These are phyloP conservation scores for Lathyrus aphaca DNA, from an alignment of 306 rosid genomes.

Conservation along the genomic window DNA sequence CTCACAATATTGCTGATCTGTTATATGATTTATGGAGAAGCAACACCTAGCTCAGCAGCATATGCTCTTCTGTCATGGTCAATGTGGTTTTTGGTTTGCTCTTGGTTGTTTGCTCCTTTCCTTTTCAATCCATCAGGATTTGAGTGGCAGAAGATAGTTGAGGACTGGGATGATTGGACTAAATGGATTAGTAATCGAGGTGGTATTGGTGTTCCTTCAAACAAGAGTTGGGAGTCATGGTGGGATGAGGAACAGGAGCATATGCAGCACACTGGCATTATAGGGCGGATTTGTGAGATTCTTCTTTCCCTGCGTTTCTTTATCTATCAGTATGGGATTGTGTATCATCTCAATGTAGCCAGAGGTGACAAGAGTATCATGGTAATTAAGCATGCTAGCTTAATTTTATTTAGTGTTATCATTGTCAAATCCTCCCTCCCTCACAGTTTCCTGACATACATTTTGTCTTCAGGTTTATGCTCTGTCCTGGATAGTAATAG, in stretches of 20 bases:
- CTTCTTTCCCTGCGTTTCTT: conserved; percentile 79
- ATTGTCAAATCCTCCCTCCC: conserved; percentile 29
- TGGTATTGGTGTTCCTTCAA: conserved; percentile 92
- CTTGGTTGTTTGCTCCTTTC: conserved; percentile 90
- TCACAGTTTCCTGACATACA: conserved; percentile 31
- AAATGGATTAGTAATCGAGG: conserved; percentile 91
- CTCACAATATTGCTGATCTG: conserved; percentile 70
- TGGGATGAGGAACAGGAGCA: conserved; percentile 99
- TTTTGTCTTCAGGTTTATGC: conserved; percentile 75
- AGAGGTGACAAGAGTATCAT: conserved; percentile 71
- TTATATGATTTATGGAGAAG: conserved; percentile 71
- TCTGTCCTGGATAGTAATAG: conserved; percentile 93
- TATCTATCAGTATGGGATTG: conserved; percentile 88
- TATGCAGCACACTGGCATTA: conserved; percentile 66
- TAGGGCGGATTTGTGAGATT: conserved; percentile 76
- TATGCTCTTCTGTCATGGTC: conserved; percentile 61
- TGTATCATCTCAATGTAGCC: conserved; percentile 79
- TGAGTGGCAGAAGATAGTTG: conserved; percentile 99
- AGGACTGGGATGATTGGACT: conserved; percentile 97
- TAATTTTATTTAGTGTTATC: conserved; percentile 27
- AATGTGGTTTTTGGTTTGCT: conserved; percentile 90
- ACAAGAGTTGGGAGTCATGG: conserved; percentile 99
- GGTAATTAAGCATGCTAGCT: conserved; percentile 51
- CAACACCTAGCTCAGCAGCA: conserved; percentile 48
- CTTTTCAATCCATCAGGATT: conserved; percentile 97